Percentiles rank a stretch among this genome's conserved stretches.
phyloP scores from a whole-genome alignment of 129 eudicot genomes.

The Silybum marianum region DNA sequence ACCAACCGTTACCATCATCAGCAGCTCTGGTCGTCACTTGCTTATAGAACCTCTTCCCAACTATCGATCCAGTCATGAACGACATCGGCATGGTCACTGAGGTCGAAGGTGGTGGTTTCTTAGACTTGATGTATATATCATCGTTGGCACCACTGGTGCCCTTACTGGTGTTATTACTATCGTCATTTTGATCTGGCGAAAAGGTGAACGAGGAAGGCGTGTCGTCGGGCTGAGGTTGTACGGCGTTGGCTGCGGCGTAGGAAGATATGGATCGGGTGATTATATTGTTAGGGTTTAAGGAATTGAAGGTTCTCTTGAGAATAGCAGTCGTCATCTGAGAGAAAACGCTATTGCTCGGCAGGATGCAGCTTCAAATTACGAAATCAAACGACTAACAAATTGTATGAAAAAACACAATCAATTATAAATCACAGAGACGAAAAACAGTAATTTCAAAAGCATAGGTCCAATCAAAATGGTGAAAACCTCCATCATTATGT shows the following conservation, averaged over 20 bases:
- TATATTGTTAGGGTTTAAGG: constrained; percentile 37
- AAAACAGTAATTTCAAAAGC: neutral
- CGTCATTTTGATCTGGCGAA: constrained; percentile 39
- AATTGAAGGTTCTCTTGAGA: constrained; percentile 44
- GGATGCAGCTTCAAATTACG: constrained; percentile 2
- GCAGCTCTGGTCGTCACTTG: constrained; percentile 78
- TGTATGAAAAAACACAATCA: neutral
- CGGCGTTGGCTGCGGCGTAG: constrained; percentile 35
- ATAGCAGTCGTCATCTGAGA: constrained; percentile 46
- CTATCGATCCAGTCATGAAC: constrained; percentile 96
- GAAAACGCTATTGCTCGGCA: neutral
- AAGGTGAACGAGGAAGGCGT: constrained; percentile 59
- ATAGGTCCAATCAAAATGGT: neutral
- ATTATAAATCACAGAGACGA: neutral
- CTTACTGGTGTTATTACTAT: neutral
- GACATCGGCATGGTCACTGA: constrained; percentile 97
- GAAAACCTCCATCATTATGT: neutral
- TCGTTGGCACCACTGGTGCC: constrained; percentile 18
- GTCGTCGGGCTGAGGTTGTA: constrained; percentile 31
- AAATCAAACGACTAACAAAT: neutral
- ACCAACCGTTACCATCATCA: constrained; percentile 86
- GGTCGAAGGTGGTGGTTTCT: constrained; percentile 40
- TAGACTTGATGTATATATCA: constrained; percentile 48
- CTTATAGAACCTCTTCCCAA: constrained; percentile 86
- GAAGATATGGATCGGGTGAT: constrained; percentile 39